Percentiles rank a stretch among this genome's conserved stretches.
These are phyloP conservation scores for Melastoma candidum DNA, from an alignment of 441 rosid species.

Conservation along the genomic window DNA sequence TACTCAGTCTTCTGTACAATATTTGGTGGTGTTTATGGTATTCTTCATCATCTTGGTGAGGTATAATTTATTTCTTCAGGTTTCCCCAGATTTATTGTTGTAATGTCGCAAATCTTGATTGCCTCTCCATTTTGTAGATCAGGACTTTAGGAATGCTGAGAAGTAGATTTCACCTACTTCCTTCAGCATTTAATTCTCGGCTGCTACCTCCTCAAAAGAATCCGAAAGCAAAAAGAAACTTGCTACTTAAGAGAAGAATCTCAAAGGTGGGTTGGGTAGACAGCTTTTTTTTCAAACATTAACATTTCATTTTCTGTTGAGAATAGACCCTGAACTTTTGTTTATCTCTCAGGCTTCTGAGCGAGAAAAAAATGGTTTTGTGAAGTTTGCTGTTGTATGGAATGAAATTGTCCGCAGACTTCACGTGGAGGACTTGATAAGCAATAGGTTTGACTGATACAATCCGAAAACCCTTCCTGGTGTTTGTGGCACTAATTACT, in stretches of 20 bases:
- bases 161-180: conserved; percentile 87
- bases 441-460: conserved; percentile 47
- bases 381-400: conserved; percentile 91
- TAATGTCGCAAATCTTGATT: conserved; percentile 21
- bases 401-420: conserved; percentile 73
- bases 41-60: conserved; percentile 98
- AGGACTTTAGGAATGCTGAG: conserved; percentile 97
- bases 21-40: conserved; percentile 92
- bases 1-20: conserved; percentile 94
- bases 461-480: conserved; percentile 8
- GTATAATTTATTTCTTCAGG: conserved; percentile 30
- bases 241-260: conserved; percentile 36
- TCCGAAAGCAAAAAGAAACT: conserved; percentile 29
- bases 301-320: background rate
- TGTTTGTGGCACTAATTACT: conserved; percentile 3
- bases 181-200: conserved; percentile 71
- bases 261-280: conserved; percentile 36
- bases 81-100: conserved; percentile 6
- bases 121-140: conserved; percentile 39
- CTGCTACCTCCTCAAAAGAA: conserved; percentile 67
- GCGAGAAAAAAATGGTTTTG: conserved; percentile 40
- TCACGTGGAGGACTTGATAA: conserved; percentile 85
- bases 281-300: conserved; percentile 7
- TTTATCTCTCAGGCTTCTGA: conserved; percentile 34
- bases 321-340: conserved; percentile 8